These are phyloP conservation scores for Cinchona pubescens DNA, from an alignment of 257 asterid genomes.

Conservation along the genomic window DNA sequence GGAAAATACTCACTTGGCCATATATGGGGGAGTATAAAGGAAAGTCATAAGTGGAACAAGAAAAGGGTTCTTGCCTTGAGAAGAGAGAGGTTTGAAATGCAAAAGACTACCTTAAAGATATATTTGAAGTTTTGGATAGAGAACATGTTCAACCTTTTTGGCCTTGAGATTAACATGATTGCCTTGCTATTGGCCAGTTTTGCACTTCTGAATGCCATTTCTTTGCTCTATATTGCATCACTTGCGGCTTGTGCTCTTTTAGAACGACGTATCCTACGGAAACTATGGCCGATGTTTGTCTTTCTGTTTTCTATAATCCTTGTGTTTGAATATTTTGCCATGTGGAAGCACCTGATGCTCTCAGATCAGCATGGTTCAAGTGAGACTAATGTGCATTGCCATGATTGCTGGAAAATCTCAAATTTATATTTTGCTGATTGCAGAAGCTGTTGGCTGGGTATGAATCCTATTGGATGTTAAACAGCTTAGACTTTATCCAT, in stretches of 20 bases:
- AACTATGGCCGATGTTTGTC: slow-evolving; percentile 82
- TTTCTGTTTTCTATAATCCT: slow-evolving; percentile 71
- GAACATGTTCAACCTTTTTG: slow-evolving; percentile 93
- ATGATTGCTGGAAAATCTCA: slow-evolving; percentile 88
- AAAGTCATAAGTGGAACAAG: slow-evolving; percentile 83
- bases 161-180: slow-evolving; percentile 96
- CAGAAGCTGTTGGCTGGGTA: slow-evolving; percentile 93
- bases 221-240: slow-evolving; percentile 71
- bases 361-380: slow-evolving; percentile 29
- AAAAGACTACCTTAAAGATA: slow-evolving; percentile 73
- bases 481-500: background rate
- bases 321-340: slow-evolving; percentile 68
- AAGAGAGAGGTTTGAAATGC: slow-evolving; percentile 89
- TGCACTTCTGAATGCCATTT: slow-evolving; percentile 78
- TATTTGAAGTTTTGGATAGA: slow-evolving; percentile 95
- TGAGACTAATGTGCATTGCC: slow-evolving; percentile 54
- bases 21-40: slow-evolving; percentile 90
- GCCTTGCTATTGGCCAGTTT: slow-evolving; percentile 87
- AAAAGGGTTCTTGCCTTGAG: slow-evolving; percentile 59
- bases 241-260: slow-evolving; percentile 85
- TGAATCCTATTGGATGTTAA: slow-evolving; percentile 25
- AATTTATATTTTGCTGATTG: slow-evolving; percentile 53
- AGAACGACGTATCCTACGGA: slow-evolving; percentile 67
- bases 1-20: slow-evolving; percentile 56
- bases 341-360: slow-evolving; percentile 78